phyloP scores from a whole-genome alignment of 192 early-diverging fungal species.

The Phycomyces blakesleeanus region DNA sequence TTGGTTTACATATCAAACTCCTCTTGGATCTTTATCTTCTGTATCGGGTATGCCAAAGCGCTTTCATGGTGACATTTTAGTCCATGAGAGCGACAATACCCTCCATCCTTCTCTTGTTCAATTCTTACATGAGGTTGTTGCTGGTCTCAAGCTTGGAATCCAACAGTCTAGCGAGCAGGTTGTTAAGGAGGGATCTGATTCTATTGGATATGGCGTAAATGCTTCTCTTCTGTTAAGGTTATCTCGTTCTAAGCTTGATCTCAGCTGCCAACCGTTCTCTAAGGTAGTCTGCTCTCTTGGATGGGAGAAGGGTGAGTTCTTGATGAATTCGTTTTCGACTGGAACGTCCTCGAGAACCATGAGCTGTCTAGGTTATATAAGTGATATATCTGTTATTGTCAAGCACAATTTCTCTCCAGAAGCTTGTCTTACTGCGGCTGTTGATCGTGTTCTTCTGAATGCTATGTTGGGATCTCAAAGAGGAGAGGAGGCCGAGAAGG shows the following conservation, averaged over 20 bases:
- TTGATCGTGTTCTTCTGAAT: slow-evolving; percentile 61
- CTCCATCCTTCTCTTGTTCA: slow-evolving; percentile 66
- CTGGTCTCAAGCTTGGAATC: slow-evolving; percentile 58
- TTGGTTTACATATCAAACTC: slow-evolving; percentile 42
- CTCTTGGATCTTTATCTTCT: slow-evolving; percentile 36
- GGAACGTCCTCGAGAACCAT: slow-evolving; percentile 36
- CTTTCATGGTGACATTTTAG: slow-evolving; percentile 58
- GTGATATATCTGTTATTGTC: slow-evolving; percentile 55
- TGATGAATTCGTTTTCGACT: slow-evolving; percentile 47
- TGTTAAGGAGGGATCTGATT: slow-evolving; percentile 7
- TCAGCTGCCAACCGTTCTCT: slow-evolving; percentile 70
- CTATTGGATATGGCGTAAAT: slow-evolving; percentile 30
- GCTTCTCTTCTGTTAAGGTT: slow-evolving; percentile 55
- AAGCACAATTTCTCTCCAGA: slow-evolving; percentile 77
- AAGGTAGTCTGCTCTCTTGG: slow-evolving; percentile 67
- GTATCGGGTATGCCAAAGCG: slow-evolving; percentile 32
- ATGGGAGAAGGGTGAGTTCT: slow-evolving; percentile 67
- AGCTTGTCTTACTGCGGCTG: slow-evolving; percentile 57
- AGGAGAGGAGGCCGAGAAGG: slow-evolving; percentile 37
- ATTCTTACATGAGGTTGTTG: slow-evolving; percentile 65
- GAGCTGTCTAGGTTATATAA: slow-evolving; percentile 55
- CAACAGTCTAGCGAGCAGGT: slow-evolving; percentile 35
- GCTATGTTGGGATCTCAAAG: slow-evolving; percentile 52
- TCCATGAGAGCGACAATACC: slow-evolving; percentile 67
- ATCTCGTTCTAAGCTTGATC: slow-evolving; percentile 61